Evolutionary conservation across 495 filamentous ascomycete genomes (phyloP), one percentile per base, ranked within the genome.

Genomic region (Penicillium robsamsonii): DNA sequence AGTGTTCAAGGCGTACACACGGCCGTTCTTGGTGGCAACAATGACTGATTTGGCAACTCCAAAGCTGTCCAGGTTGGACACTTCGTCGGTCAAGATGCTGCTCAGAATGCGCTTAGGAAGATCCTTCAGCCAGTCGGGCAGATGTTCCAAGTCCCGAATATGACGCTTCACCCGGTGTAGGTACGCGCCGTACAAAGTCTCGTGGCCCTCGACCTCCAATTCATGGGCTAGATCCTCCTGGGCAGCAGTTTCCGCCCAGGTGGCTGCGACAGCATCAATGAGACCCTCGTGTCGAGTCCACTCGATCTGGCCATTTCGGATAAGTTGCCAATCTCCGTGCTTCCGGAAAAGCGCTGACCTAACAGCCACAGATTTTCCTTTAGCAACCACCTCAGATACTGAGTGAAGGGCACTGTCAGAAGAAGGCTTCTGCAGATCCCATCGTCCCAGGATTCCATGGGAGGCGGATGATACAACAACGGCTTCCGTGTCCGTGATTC

Each of bases 271-370:
- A 15, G 83, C 84, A 47, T 87, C 86, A 8, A 88, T 83, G 56
- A 99, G 74, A 8, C 84, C 87, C 76, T 99, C 94, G 29, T 83
- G 81, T 30, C 93, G 86, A 33, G 81, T 81, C 94, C 94, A 99
- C 22, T 81, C 82, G 8, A 80, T 53, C 27, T 88, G 87, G 25
- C 93, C 90, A 63, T 96, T 96, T 46, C 87, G 85, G 37, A 96
- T 78, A 41, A 96, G 78, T 27, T 86, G 76, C 87, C 91, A 96
- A 52, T 96, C 87, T 20, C 95, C 91, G 38, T 81, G 80, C 22
- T 79, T 79, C 12, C 87, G 83, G 18, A 86, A 73, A 20, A 89
- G 71, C 18, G 89, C 92, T 5, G 90, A 84, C 49, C 94, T 79
- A 2, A 96, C 84, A 27, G 92, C 90, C 38, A 87, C 92, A 27